Evolutionary conservation across 768 basidiomycete genomes (phyloP).

Genomic region (Collybiopsis confluens): DNA sequence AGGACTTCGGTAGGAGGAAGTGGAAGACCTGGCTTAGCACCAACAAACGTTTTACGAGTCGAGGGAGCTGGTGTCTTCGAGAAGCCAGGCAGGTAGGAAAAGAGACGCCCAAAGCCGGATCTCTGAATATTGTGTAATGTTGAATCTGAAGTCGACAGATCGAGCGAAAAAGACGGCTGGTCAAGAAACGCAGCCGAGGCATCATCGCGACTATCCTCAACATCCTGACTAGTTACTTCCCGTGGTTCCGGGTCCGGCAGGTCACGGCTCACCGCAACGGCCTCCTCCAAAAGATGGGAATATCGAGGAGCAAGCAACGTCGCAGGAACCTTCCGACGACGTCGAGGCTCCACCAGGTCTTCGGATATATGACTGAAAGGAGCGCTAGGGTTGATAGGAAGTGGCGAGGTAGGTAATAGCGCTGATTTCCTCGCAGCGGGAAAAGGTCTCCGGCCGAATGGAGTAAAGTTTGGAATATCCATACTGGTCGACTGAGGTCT

Average conservation of each 20-base stretch:
- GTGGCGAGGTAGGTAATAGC: constrained; percentile 20
- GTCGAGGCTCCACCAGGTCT: constrained; percentile 13
- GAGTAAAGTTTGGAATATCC: constrained; percentile 52
- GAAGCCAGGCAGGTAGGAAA: constrained; percentile 55
- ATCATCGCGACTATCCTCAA: background rate
- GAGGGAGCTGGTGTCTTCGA: constrained; percentile 31
- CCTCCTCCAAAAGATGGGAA: constrained; percentile 55
- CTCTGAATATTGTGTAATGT: no score
- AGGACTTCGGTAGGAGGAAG: constrained; percentile 53
- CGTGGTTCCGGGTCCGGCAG: background rate
- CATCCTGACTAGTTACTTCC: background rate
- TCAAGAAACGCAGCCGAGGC: background rate
- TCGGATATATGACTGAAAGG: constrained; percentile 29
- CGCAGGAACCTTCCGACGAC: constrained; percentile 27
- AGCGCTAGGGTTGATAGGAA: constrained; percentile 20
- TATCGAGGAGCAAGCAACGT: constrained; percentile 51
- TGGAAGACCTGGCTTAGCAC: constrained; percentile 38
- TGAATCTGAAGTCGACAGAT: background rate
- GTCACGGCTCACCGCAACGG: constrained; percentile 32
- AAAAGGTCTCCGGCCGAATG: constrained; percentile 33
- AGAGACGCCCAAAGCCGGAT: constrained; percentile 22
- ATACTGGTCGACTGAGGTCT: constrained; percentile 20
- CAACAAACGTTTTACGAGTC: constrained; percentile 14
- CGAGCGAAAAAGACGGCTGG: no score
- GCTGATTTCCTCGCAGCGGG: constrained; percentile 21